A percentile compares a stretch with the other conserved stretches of the same genome.
phyloP scores from a whole-genome alignment of 148 eudicot species.

The Selenicereus undatus region DNA sequence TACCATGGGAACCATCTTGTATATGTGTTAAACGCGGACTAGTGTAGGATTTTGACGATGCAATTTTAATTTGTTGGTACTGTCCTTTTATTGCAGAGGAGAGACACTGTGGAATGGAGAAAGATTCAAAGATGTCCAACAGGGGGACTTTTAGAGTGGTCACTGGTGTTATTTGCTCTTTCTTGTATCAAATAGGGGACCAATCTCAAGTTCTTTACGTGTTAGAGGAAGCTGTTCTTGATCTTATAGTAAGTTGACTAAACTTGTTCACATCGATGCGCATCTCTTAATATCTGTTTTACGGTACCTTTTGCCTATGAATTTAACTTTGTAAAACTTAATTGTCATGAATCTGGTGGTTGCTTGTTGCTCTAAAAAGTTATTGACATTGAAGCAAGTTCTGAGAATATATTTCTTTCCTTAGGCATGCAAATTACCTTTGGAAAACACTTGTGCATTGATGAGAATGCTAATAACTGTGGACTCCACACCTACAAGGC shows the following conservation, averaged over 20 bases:
- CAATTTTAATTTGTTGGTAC: neutral
- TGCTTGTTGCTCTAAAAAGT: neutral
- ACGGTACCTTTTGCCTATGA: neutral
- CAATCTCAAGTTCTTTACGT: conserved; percentile 53
- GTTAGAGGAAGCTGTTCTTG: conserved; percentile 59
- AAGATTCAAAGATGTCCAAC: conserved; percentile 33
- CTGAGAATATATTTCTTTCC: conserved; percentile 11
- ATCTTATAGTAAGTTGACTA: conserved; percentile 55
- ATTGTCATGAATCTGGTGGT: neutral
- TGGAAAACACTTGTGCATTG: conserved; percentile 70
- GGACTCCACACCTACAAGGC: conserved; percentile 54
- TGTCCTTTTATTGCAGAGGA: conserved; percentile 41
- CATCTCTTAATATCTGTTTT: neutral
- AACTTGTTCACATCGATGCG: neutral
- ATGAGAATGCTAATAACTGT: conserved; percentile 62
- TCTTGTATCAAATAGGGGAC: conserved; percentile 74
- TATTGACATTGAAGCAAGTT: neutral
- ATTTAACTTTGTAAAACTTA: neutral
- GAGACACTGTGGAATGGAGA: conserved; percentile 25
- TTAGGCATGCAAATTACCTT: conserved; percentile 50
- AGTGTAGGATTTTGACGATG: neutral
- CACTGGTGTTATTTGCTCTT: conserved; percentile 55
- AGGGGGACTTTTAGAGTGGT: conserved; percentile 44
- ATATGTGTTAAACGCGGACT: neutral
- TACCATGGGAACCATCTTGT: neutral